Evolutionary conservation across 1,284 basidiomycete species (phyloP), one percentile per base, ranked within the genome.

Genomic region (Melampsora larici-populina): DNA sequence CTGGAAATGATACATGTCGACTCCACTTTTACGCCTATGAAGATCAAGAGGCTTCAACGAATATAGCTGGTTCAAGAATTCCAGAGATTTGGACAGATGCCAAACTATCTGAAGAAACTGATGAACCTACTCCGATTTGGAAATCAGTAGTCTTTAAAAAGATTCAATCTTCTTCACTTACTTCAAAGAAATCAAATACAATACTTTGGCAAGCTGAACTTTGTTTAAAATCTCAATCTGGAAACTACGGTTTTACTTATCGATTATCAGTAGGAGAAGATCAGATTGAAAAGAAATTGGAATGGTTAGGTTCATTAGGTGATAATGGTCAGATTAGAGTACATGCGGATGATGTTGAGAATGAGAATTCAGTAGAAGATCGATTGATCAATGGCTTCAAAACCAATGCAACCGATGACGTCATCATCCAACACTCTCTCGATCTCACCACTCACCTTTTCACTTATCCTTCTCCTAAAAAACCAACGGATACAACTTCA

Each of bases 311-410:
- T 4, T 64, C 62, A 24, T 9, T 8, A 8, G 62, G 62, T 29
- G 33, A 31, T 29, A 40, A 64, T 40, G 62, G 62, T 64, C 62
- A 64, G n/a, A 64, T 64, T 18, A 55, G 15, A 55, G 51, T 55
- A 6, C 48, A 51, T 24, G 31, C n/a, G 1, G 13, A 29, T 64
- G 17, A 18, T 21, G 33, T 6, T 7, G 7, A 8, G 62, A 1
- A 64, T 18, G 21, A 64, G 33, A 40, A 31, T 64, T 18, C 13
- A 26, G 17, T 29, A 33, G 62, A 64, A 40, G 9, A 64, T 40
- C 33, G 8, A 64, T 64, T 40, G 8, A 8, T 40, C 17, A 26
- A 8, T 33, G 8, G 18, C 7, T 21, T 40, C 9, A 64, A 21
- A 21, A 5, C n/a, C 21, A 64, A 24, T 29, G 7, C 62, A 18